Evolutionary conservation across 1,284 basidiomycete species (phyloP).

Genomic region (Coniophora puteana): DNA sequence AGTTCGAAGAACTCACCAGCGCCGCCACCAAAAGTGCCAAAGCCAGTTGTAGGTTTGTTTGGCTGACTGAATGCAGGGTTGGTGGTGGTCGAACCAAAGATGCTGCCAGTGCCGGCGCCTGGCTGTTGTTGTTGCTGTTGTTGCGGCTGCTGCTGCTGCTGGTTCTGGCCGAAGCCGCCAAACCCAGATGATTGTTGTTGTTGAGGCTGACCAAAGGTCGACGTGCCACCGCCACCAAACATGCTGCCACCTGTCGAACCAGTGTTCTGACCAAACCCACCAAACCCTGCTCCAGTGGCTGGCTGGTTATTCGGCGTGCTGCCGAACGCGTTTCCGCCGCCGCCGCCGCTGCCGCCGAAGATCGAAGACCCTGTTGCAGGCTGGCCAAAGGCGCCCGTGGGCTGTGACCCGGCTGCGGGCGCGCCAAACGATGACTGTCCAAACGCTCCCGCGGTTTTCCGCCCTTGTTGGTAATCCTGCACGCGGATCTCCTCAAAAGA

Average conservation of each 20-base stretch:
- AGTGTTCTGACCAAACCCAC: constrained; percentile 24
- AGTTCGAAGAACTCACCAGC: neutral
- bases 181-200: too few relatives aligned
- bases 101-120: constrained; percentile 25
- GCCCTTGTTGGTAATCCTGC: constrained; percentile 73
- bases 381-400: constrained; percentile 39
- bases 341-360: constrained; percentile 21
- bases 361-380: constrained; percentile 30
- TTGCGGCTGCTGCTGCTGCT: too few relatives aligned
- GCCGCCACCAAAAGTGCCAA: constrained; percentile 36
- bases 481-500: constrained; percentile 78
- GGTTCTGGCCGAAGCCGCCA: too few relatives aligned
- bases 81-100: constrained; percentile 47
- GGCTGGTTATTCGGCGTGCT: constrained; percentile 23
- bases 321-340: constrained; percentile 36
- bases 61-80: too few relatives aligned
- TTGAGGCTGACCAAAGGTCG: constrained; percentile 33
- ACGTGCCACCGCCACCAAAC: constrained; percentile 37
- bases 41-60: constrained; percentile 22
- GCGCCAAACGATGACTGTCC: constrained; percentile 33
- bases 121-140: constrained; percentile 20
- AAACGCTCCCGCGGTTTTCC: constrained; percentile 61
- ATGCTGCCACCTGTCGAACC: constrained; percentile 30
- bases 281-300: constrained; percentile 21
- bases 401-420: constrained; percentile 17